Percentiles rank a stretch among this genome's conserved stretches.
Conservation (phyloP, 306 rosid species). For the Acmispon strigosus region DNA sequence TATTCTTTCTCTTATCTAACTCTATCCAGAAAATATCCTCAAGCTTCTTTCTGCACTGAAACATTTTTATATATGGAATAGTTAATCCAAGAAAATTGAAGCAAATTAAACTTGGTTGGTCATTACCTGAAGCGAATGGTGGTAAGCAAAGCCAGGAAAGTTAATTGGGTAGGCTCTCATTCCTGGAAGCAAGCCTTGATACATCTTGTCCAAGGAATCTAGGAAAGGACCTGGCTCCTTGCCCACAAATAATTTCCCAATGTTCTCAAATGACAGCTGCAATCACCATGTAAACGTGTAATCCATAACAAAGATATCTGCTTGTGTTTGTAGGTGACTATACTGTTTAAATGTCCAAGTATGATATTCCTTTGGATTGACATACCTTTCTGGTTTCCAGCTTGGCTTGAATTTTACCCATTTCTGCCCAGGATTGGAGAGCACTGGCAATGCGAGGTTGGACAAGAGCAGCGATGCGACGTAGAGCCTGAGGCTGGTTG, state of each 20-base stretch:
- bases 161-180: constrained; percentile 37
- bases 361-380: too few relatives aligned
- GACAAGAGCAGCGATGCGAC: background rate
- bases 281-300: too few relatives aligned
- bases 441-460: background rate
- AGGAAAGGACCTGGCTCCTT: constrained; percentile 11
- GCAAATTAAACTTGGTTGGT: too few relatives aligned
- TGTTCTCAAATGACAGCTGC: constrained; percentile 18
- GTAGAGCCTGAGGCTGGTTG: background rate
- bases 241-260: constrained; percentile 11
- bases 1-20: constrained; percentile 27
- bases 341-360: too few relatives aligned
- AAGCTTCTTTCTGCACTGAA: constrained; percentile 33
- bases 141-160: constrained; percentile 33
- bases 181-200: constrained; percentile 7
- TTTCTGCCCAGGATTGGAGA: background rate
- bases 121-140: constrained; percentile 16
- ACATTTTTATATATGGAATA: background rate
- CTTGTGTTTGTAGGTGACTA: too few relatives aligned
- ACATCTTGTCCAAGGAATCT: background rate
- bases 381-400: constrained; percentile 2
- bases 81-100: background rate
- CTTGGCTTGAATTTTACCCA: background rate
- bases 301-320: too few relatives aligned
- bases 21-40: constrained; percentile 30